phyloP scores from a whole-genome alignment of 257 asterid genomes.

The Primulina eburnea region DNA sequence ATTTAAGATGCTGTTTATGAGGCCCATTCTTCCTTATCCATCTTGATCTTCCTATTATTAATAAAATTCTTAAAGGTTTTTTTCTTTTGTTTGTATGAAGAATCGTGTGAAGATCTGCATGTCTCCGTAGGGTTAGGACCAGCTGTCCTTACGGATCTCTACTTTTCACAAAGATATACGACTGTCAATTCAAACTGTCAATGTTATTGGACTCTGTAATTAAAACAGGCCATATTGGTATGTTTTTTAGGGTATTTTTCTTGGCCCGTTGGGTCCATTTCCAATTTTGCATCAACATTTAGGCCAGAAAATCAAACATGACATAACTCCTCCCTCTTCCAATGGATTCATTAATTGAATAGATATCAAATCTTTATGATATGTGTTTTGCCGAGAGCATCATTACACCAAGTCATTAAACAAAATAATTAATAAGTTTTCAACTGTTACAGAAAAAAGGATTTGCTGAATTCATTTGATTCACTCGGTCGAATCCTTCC shows the following conservation, averaged over 20 bases:
- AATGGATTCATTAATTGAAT: no score
- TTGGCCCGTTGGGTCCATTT: neutral
- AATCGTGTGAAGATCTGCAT: neutral
- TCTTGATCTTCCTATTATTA: neutral
- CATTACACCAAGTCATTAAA: neutral
- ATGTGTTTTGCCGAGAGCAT: neutral
- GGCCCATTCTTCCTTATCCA: neutral
- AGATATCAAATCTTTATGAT: neutral
- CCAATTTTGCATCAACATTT: neutral
- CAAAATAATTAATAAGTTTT: neutral
- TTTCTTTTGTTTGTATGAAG: neutral
- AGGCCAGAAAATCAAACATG: neutral
- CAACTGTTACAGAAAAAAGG: neutral
- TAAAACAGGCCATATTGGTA: neutral
- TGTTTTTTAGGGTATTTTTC: neutral
- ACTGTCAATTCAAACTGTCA: neutral
- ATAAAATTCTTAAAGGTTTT: neutral
- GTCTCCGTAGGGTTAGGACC: neutral
- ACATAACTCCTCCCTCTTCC: no score
- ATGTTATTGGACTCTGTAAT: neutral
- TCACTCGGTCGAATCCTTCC: neutral
- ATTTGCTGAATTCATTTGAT: neutral
- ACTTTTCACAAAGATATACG: neutral
- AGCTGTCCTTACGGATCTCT: neutral
- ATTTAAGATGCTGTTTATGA: no score